Conservation (phyloP, 164 flowering plant genomes). For the Umbellularia californica region DNA sequence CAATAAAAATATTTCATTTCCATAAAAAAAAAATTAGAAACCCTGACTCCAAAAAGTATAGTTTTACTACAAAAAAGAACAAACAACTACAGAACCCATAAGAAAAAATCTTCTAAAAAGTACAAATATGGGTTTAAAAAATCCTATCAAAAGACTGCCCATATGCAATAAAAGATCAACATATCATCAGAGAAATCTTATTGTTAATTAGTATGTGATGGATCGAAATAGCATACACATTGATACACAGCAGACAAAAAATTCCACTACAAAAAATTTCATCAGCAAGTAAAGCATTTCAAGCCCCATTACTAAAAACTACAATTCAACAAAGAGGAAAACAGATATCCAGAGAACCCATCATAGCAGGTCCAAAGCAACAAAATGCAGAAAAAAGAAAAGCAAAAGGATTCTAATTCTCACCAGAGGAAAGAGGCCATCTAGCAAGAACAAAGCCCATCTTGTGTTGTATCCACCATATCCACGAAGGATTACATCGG, state of each 20-base stretch:
- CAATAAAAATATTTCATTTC: not conserved
- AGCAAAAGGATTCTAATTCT: conserved; percentile 3
- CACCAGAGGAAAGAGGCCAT: conserved; percentile 72
- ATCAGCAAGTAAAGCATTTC: not conserved
- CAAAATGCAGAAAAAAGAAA: not conserved
- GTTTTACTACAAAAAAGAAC: not conserved
- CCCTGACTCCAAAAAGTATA: not conserved
- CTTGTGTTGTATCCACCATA: conserved; percentile 93
- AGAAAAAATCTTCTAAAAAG: not conserved
- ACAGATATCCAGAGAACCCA: not conserved
- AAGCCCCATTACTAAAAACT: not conserved
- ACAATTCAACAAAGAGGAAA: too few species aligned
- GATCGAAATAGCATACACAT: not conserved
- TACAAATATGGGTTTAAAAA: too few species aligned
- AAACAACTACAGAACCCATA: not conserved
- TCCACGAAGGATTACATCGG: conserved; percentile 75
- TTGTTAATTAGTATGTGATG: not conserved
- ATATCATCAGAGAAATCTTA: not conserved
- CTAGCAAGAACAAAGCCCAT: conserved; percentile 84
- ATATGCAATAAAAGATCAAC: not conserved
- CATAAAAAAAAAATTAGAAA: too few species aligned
- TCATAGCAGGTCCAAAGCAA: not conserved
- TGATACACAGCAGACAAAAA: too few species aligned
- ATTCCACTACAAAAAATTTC: not conserved
- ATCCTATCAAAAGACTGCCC: not conserved